Base-by-base conservation (phyloP, 106 monocot species). In the Amphibolis antarctica region DNA sequence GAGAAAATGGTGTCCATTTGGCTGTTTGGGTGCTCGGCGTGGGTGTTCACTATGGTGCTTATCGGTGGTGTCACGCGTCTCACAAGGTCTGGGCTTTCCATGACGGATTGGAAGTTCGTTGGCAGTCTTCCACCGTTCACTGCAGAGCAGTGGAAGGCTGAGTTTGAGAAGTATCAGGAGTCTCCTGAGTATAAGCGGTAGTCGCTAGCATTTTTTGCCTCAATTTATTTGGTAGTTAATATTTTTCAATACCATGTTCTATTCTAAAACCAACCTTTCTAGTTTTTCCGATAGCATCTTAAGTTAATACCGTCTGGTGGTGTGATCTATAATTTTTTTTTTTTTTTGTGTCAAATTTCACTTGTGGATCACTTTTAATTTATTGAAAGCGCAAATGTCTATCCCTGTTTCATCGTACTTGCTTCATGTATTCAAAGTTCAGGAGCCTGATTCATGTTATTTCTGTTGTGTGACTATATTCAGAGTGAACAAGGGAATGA, bases 21-120 rank as follows among this genome's bases (percentile, higher is more conserved):
- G 94, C 89, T 96, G 18, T 90, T 90, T 53, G 79, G 89, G 60
- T 96, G 89, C 64, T 75, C 86, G 59, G 84, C 89, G 31, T 96
- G 89, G 96, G 89, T 96, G 3, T 96, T 96, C 68, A 82, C 86
- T 76, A 60, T 96, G 67, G 96, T 96, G 28, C 70, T 96, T 10
- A 81, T 96, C 50, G 94, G 94, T 64, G 94, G 96, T 19, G 55
- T 96, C 53, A 96, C 89, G 23, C 86, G 96, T 14, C 90, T 96
- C 26, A 90, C 96, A 65, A 76, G 96, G 13, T 96, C 89, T 53
- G 96, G 96, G 64, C 54, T 96, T 28, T 96, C 96, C 20, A 96
- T 96, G 96, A 96, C 96, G 19, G 89, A 96, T 48, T 96, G 96
- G 96, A 96, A 90, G 55, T 90, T 96, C 64, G 78, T 86, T 15